Evolutionary conservation across 2,329 filamentous ascomycete species (phyloP).

Genomic region (Trichoderma brevicompactum): DNA sequence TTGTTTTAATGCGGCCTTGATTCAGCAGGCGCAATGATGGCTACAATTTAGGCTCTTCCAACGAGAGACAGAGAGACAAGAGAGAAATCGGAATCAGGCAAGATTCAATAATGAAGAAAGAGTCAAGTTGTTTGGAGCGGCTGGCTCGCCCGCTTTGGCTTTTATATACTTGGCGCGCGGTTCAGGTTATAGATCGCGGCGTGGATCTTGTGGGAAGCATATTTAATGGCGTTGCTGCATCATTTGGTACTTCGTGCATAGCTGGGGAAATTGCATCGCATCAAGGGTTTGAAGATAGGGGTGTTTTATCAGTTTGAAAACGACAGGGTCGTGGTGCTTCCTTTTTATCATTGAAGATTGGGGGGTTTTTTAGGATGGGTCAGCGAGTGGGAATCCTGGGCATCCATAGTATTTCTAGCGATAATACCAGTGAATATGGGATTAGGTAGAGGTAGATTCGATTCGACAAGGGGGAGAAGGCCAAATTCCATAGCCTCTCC

Average conservation of each 20-base stretch:
- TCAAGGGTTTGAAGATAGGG: constrained; percentile 31
- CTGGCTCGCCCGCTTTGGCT: constrained; percentile 37
- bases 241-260: constrained; percentile 36
- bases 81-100: constrained; percentile 1
- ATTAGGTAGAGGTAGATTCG: constrained; percentile 29
- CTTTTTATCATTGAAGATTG: constrained; percentile 7
- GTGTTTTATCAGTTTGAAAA: constrained; percentile 30
- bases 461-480: constrained; percentile 1
- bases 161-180: constrained; percentile 38
- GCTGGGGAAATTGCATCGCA: constrained; percentile 38
- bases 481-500: neutral
- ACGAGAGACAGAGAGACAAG: constrained; percentile 22
- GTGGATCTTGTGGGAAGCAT: constrained; percentile 42
- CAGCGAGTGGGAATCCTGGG: constrained; percentile 17
- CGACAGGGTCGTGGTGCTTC: constrained; percentile 36
- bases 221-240: constrained; percentile 44
- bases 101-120: constrained; percentile 22
- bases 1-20: constrained; percentile 12
- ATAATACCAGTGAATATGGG: constrained; percentile 31
- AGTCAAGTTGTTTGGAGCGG: constrained; percentile 32
- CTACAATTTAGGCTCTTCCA: constrained; percentile 19
- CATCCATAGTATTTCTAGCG: constrained; percentile 29
- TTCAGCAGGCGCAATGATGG: constrained; percentile 22
- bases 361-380: constrained; percentile 27
- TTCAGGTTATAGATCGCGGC: constrained; percentile 41